Percentiles rank a stretch among this genome's conserved stretches.
phyloP scores from a whole-genome alignment of 1,284 basidiomycete genomes.

The Malassezia equina region DNA sequence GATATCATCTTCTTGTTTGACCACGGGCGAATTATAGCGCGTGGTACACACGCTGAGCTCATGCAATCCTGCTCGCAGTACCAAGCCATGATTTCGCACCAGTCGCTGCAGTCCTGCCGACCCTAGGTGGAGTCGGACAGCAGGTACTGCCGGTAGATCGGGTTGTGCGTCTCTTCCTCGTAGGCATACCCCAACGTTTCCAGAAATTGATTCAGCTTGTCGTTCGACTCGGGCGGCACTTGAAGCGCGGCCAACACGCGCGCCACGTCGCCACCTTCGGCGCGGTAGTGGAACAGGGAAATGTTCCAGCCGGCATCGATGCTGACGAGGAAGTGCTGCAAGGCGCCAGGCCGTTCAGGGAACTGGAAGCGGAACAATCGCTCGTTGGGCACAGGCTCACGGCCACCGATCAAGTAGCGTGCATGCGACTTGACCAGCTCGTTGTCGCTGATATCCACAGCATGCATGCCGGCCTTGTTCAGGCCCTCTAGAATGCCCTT shows the following conservation, averaged over 20 bases:
- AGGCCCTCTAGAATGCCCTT: constrained; percentile 51
- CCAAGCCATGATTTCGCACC: constrained; percentile 32
- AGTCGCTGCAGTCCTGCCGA: constrained; percentile 16
- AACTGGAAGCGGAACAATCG: constrained; percentile 92
- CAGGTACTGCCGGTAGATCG: constrained; percentile 70
- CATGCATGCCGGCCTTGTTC: constrained; percentile 62
- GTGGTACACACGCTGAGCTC: constrained; percentile 35
- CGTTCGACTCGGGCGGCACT: constrained; percentile 57
- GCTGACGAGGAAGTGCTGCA: constrained; percentile 65
- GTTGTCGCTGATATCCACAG: constrained; percentile 80
- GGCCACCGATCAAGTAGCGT: constrained; percentile 76
- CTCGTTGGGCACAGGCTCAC: constrained; percentile 62
- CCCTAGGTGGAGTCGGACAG: not conserved
- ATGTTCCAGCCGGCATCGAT: constrained; percentile 85
- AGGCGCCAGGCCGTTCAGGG: constrained; percentile 83
- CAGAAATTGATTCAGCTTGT: constrained; percentile 65
- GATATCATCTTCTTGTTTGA: constrained; percentile 41
- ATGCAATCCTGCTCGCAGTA: constrained; percentile 23
- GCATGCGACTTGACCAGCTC: constrained; percentile 92
- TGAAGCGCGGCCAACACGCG: constrained; percentile 71
- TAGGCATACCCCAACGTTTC: constrained; percentile 69
- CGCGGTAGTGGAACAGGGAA: constrained; percentile 90
- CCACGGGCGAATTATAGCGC: constrained; percentile 32
- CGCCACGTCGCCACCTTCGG: constrained; percentile 62
- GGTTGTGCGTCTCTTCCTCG: constrained; percentile 86